Evolutionary conservation across 768 basidiomycete genomes (phyloP), one percentile per base, ranked within the genome.

Genomic region (Pulveroboletus frians): DNA sequence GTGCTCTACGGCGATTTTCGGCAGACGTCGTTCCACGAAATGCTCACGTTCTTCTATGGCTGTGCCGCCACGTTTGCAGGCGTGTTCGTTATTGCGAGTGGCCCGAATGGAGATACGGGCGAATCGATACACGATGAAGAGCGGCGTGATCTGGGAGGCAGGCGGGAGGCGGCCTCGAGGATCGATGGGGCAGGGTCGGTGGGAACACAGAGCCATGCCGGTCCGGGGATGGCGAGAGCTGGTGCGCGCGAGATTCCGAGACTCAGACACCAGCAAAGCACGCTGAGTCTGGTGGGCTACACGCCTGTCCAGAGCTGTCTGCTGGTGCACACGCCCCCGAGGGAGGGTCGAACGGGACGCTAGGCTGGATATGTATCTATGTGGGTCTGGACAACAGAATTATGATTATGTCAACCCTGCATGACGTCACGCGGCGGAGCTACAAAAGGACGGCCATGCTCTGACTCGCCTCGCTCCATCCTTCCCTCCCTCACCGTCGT

Each of bases 1-100:
- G 84, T 99, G 14, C 77, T 99, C 1, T 99, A 95, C 63, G 87
- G 90, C 21, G 95, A 99, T 67, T 99, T 99, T 71, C 76, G 81
- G 56, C 80, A 79, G 52, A 83, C 89, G 11, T 78, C 79, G 9
- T 88, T 92, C 64, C 86, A 92, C 64, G 81, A 87, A 60, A 77
- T 88, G 50, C 73, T 92, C 41, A 90, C 86, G 6, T 93, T 93
- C 68, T 60, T 89, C 18, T 92, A 92, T 63, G 92, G 92, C 44
- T 90, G 88, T 65, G 81, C 76, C 1, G 85, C 92, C n/a, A 94
- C 92, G 2, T 94, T 95, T 57, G 70, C 81, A 7, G 94, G 93
- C 0, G 92, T 96, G 3, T 91, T 89, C 65, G 79, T 94, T 49
- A 85, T 95, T 52, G 87, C 92, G 5, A 85, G 82, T 76, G 72